Base-by-base conservation (phyloP, 2,329 filamentous ascomycete genomes). In the Aspergillus alliaceus region DNA sequence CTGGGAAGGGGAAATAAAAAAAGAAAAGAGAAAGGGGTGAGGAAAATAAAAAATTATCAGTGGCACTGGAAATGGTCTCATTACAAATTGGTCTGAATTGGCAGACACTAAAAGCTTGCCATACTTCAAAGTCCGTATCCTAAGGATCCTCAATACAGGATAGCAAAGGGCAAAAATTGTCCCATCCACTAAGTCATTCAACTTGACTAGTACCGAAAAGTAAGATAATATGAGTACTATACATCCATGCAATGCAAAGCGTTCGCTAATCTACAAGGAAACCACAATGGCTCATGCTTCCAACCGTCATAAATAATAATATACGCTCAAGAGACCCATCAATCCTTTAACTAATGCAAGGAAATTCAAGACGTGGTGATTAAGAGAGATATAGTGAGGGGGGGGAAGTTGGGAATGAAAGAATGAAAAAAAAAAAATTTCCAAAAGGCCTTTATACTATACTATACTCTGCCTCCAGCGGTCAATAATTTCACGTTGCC, bases 401-500 rank as follows among this genome's bases (percentile, higher is more conserved):
- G n/a, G n/a, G n/a, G n/a, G n/a, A 49, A 20, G n/a, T 14, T 15
- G 40, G 8, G 34, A 55, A 40, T 24, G 9, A 40, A 25, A 29
- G n/a, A 22, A 56, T 14, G 22, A 20, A 20, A 2, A 31, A 48
- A 15, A 22, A 22, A 18, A n/a, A 24, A 34, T n/a, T n/a, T n/a
- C n/a, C n/a, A n/a, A n/a, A n/a, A n/a, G n/a, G n/a, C n/a, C n/a
- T n/a, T n/a, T n/a, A n/a, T n/a, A n/a, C n/a, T 64, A 72, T 32
- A 64, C 64, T 53, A 77, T 70, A 55, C 75, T 76, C 61, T 82
- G 77, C 66, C 84, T 79, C 84, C 84, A 87, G 32, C 79, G 81
- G 73, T 86, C 83, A 71, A 87, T 85, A 57, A 82, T 74, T 57
- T 81, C 83, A 53, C 82, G 75, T 66, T 84, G 82, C 53, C 75